Evolutionary conservation across 208 protist genomes (phyloP).

Genomic region (Acanthamoeba triangularis): DNA sequence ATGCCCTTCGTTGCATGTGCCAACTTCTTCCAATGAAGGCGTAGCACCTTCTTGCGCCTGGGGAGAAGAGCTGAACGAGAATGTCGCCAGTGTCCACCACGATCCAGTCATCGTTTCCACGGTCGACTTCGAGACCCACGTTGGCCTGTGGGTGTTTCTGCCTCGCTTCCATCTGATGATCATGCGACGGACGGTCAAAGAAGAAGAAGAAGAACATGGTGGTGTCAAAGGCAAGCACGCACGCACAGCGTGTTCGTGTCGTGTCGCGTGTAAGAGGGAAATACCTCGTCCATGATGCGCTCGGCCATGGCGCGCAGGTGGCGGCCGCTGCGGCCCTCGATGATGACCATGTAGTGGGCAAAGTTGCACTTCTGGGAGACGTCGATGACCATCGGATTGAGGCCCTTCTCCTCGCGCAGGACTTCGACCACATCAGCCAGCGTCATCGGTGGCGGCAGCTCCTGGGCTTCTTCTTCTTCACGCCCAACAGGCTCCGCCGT

Average conservation of each 20-base stretch:
- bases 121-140: neutral
- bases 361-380: slow-evolving; percentile 66
- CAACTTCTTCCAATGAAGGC: neutral
- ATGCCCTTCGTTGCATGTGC: neutral
- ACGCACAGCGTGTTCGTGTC: neutral
- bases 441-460: slow-evolving; percentile 37
- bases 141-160: neutral
- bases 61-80: slow-evolving; percentile 48
- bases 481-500: neutral
- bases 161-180: slow-evolving; percentile 24
- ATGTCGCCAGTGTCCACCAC: slow-evolving; percentile 52
- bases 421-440: slow-evolving; percentile 6
- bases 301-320: slow-evolving; percentile 74
- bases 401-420: slow-evolving; percentile 57
- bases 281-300: slow-evolving; percentile 61
- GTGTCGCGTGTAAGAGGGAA: no score
- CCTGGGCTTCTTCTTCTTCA: neutral
- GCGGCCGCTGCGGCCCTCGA: slow-evolving; percentile 67
- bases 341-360: slow-evolving; percentile 62
- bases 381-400: slow-evolving; percentile 23
- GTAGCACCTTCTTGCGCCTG: slow-evolving; percentile 8
- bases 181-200: neutral
- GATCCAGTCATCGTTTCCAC: slow-evolving; percentile 72
- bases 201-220: neutral
- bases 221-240: neutral